A percentile compares a stretch with the other conserved stretches of the same genome.
Conservation (phyloP, 441 rosid species). For the Gossypium lobatum region DNA sequence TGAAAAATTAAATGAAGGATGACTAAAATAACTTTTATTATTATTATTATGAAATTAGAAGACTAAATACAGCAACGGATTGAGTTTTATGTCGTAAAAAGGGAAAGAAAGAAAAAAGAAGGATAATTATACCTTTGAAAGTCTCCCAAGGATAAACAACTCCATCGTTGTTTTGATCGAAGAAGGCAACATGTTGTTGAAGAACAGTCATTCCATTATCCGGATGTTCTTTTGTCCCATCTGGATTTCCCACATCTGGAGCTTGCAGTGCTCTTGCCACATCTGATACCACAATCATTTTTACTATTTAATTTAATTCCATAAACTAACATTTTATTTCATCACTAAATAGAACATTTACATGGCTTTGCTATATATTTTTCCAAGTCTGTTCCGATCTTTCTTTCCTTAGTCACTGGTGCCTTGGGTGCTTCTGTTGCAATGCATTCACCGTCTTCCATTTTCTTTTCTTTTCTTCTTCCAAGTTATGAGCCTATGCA, state of each 20-base stretch:
- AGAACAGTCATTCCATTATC: constrained; percentile 59
- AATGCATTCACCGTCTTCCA: constrained; percentile 41
- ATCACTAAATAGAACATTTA: constrained; percentile 14
- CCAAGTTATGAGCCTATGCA: neutral
- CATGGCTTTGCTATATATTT: constrained; percentile 60
- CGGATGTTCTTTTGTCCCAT: constrained; percentile 50
- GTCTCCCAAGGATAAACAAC: constrained; percentile 83
- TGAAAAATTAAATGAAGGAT: no score
- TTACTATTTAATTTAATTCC: no score
- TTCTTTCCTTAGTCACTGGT: constrained; percentile 55
- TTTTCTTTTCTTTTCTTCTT: neutral
- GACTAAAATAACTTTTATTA: no score
- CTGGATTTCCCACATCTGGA: constrained; percentile 52
- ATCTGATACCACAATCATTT: constrained; percentile 25
- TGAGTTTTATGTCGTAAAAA: no score
- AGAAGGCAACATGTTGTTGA: constrained; percentile 80
- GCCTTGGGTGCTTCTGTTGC: constrained; percentile 58
- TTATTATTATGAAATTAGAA: no score
- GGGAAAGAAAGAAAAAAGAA: no score
- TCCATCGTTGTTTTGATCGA: constrained; percentile 59
- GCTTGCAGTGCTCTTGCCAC: constrained; percentile 67
- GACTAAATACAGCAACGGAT: no score
- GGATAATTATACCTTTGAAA: constrained; percentile 35
- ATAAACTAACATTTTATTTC: no score
- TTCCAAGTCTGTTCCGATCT: constrained; percentile 52